Base-by-base conservation (phyloP, 2,329 filamentous ascomycete species). In the Penicillium sp. region DNA sequence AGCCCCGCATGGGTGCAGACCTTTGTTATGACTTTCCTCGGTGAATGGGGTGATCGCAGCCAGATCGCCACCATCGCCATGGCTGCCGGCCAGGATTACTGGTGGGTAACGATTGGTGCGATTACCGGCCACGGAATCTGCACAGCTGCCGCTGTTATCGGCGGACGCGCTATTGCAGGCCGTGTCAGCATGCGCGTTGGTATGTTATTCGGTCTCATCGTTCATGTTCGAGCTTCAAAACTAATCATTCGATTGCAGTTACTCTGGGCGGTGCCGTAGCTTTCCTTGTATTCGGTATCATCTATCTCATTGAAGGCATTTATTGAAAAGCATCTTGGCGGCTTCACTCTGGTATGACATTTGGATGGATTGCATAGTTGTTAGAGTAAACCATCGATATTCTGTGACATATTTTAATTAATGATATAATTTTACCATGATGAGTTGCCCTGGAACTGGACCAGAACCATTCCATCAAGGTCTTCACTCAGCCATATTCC, bases 51-150 rank as follows among this genome's bases (percentile, higher is more conserved):
- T 51, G 94, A 99, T 68, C 86, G 94, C 61, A 96, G 90, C 70
- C 94, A 99, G 76, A 97, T 99, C 66, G 94, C 94, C 18, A 99
- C 94, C 0, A 96, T 99, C 68, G 94, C 94, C 47, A 99, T 99
- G 94, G 94, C 94, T 43, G 93, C 94, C 27, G 94, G 94, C 17
- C 90, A 96, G 72, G 94, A 99, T 70, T 99, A 97, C 73, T 97
- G 93, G 93, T 97, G 91, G 89, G 94, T 99, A 29, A 97, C 91
- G 3, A 80, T 91, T 40, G 94, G 94, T 52, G 93, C 94, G 1
- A 84, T 94, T 29, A 80, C 84, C 40, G 94, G 94, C 8, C 94
- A 99, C 72, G 88, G 84, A 39, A 84, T 93, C 59, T 99, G 94
- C 77, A 97, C 94, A 6, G 88, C 89, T 40, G 87, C 91, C 18